phyloP scores from a whole-genome alignment of 495 filamentous ascomycete species.

The Penicillium crystallinum region DNA sequence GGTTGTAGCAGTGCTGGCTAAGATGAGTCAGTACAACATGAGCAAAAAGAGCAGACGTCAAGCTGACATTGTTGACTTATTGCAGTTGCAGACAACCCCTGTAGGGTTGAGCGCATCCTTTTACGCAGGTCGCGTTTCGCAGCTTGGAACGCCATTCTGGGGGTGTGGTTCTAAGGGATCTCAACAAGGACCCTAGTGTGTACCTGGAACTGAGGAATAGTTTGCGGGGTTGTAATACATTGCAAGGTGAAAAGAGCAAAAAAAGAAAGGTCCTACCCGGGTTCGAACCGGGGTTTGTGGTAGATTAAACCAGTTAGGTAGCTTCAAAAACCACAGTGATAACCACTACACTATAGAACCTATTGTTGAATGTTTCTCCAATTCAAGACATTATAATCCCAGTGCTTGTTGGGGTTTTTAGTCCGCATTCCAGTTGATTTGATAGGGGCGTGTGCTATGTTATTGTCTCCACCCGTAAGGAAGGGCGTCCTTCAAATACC shows the following conservation, averaged over 20 bases:
- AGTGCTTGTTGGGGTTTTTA: too few species aligned
- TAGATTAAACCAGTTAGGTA: neutral
- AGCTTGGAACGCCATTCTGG: conserved; percentile 51
- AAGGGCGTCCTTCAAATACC: conserved; percentile 8
- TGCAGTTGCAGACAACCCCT: conserved; percentile 50
- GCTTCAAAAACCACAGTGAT: neutral
- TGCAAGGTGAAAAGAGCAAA: neutral
- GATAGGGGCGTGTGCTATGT: neutral
- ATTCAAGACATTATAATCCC: too few species aligned
- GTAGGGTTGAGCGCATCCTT: conserved; percentile 59
- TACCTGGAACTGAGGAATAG: too few species aligned
- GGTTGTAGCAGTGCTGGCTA: conserved; percentile 56
- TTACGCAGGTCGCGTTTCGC: conserved; percentile 72
- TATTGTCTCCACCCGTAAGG: conserved; percentile 16
- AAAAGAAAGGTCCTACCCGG: neutral
- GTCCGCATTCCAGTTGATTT: conserved; percentile 3
- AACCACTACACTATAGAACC: neutral
- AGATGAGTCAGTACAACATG: conserved; percentile 11
- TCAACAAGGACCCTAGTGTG: too few species aligned
- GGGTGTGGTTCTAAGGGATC: too few species aligned
- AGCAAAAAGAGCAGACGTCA: neutral
- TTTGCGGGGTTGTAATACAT: neutral
- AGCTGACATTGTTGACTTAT: conserved; percentile 62
- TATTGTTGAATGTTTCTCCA: neutral
- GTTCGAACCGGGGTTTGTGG: neutral